Evolutionary conservation across 345 rosid species (phyloP).

Genomic region (Heritiera littoralis): DNA sequence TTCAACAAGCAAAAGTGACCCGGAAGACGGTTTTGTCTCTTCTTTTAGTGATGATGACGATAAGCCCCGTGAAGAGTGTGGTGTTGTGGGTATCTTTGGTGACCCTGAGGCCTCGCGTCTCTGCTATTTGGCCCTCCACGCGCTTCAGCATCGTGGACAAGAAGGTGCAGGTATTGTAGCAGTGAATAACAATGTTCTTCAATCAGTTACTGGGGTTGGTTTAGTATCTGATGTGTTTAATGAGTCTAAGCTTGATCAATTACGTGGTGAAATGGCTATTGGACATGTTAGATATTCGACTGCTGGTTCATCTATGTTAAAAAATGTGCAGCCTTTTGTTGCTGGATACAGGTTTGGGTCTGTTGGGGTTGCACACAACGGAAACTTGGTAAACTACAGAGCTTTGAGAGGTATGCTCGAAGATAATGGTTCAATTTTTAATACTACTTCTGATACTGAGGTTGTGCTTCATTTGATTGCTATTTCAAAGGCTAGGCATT

Average conservation of each 20-base stretch:
- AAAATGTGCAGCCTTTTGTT: slow-evolving; percentile 97
- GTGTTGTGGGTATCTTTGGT: slow-evolving; percentile 91
- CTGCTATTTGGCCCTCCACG: slow-evolving; percentile 90
- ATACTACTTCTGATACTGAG: slow-evolving; percentile 94
- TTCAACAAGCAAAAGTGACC: slow-evolving; percentile 17
- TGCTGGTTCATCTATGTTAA: slow-evolving; percentile 90
- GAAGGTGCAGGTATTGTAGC: slow-evolving; percentile 99
- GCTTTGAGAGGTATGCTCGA: slow-evolving; percentile 69
- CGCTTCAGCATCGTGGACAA: slow-evolving; percentile 96
- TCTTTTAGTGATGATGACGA: slow-evolving; percentile 49
- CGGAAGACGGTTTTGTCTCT: slow-evolving; percentile 23
- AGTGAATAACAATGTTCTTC: slow-evolving; percentile 65
- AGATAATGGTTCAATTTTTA: slow-evolving; percentile 87
- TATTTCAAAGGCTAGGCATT: slow-evolving; percentile 82
- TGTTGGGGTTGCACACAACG: slow-evolving; percentile 94
- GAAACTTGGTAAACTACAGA: slow-evolving; percentile 81
- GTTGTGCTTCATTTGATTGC: slow-evolving; percentile 97
- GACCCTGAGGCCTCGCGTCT: slow-evolving; percentile 92
- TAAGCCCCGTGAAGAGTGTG: slow-evolving; percentile 96
- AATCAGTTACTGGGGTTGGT: slow-evolving; percentile 90
- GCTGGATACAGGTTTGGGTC: slow-evolving; percentile 91
- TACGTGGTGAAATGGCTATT: slow-evolving; percentile 82
- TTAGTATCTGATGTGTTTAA: slow-evolving; percentile 92
- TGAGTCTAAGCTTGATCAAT: slow-evolving; percentile 77
- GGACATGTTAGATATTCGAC: slow-evolving; percentile 98